Percentiles rank a stretch among this genome's conserved stretches.
Conservation (phyloP, 345 rosid genomes). For the Theobroma cacao region DNA sequence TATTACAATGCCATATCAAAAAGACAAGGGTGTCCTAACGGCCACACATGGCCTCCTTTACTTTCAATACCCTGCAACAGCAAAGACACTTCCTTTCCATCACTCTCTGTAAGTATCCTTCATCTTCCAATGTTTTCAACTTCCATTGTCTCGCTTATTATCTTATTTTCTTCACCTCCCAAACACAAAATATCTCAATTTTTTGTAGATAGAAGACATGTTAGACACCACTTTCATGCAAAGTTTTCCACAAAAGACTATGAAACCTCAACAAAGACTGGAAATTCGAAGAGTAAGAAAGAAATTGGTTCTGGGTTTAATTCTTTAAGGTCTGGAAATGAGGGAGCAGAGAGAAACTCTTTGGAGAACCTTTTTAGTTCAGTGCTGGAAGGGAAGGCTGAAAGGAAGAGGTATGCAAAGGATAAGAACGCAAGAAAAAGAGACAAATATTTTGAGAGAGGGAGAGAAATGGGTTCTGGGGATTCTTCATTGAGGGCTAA, state of each 20-base stretch:
- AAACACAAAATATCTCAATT: constrained; percentile 17
- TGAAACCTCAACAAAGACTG: constrained; percentile 14
- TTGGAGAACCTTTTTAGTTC: constrained; percentile 26
- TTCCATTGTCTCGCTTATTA: constrained; percentile 20
- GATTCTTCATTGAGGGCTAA: constrained; percentile 20
- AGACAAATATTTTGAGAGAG: constrained; percentile 5
- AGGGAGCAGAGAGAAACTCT: constrained; percentile 12
- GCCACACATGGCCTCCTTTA: constrained; percentile 57
- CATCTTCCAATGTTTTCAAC: constrained; percentile 17
- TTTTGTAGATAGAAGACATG: constrained; percentile 12
- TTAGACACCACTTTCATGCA: constrained; percentile 9
- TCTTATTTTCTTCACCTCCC: constrained; percentile 20
- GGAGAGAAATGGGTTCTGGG: constrained; percentile 22
- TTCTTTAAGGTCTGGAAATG: constrained; percentile 18
- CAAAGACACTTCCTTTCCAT: constrained; percentile 24
- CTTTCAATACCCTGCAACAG: constrained; percentile 27
- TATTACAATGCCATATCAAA: constrained; percentile 16
- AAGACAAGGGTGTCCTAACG: constrained; percentile 28
- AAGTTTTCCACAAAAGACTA: constrained; percentile 30
- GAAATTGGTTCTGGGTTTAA: constrained; percentile 28
- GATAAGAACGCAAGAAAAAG: constrained; percentile 10
- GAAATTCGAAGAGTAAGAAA: constrained; percentile 17
- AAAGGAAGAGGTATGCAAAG: constrained; percentile 18
- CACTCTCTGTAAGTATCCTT: constrained; percentile 30
- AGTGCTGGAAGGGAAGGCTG: constrained; percentile 26